phyloP scores from a whole-genome alignment of 257 asterid species.

The Capsicum rhomboideum region DNA sequence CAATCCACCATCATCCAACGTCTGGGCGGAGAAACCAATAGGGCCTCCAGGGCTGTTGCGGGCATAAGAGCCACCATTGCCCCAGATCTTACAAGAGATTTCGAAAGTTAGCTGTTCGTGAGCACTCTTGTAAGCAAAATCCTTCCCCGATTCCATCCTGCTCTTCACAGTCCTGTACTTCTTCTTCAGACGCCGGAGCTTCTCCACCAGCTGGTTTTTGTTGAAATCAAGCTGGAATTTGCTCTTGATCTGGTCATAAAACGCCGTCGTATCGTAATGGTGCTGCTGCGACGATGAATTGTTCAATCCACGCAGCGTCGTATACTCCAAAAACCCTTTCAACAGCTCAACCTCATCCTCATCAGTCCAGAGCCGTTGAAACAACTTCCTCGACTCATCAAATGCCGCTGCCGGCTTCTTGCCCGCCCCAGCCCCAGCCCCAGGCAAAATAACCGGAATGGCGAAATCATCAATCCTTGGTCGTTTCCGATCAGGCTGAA shows the following conservation, averaged over 20 bases:
- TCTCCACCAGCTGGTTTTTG: slow-evolving; percentile 90
- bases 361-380: slow-evolving; percentile 92
- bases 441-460: slow-evolving; percentile 10
- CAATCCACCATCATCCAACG: slow-evolving; percentile 40
- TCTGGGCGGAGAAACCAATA: slow-evolving; percentile 8
- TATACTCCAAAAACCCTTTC: slow-evolving; percentile 80
- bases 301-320: slow-evolving; percentile 51
- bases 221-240: slow-evolving; percentile 90
- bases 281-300: slow-evolving; percentile 35
- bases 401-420: slow-evolving; percentile 53
- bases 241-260: slow-evolving; percentile 79
- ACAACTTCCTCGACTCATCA: slow-evolving; percentile 76
- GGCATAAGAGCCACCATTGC: slow-evolving; percentile 9
- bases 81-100: slow-evolving; percentile 83
- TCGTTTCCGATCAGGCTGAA: background rate
- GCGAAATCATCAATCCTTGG: slow-evolving; percentile 12
- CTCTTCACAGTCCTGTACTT: slow-evolving; percentile 63
- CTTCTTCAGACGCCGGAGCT: slow-evolving; percentile 83
- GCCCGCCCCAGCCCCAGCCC: slow-evolving; percentile 3
- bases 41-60: slow-evolving; percentile 2
- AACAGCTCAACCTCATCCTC: slow-evolving; percentile 91
- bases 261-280: slow-evolving; percentile 88
- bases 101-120: slow-evolving; percentile 88
- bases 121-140: slow-evolving; percentile 62
- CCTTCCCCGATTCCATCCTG: slow-evolving; percentile 70